Percentiles rank a stretch among this genome's conserved stretches.
Evolutionary conservation across 1,284 basidiomycete species (phyloP).

Genomic region (Pholiota adiposa): DNA sequence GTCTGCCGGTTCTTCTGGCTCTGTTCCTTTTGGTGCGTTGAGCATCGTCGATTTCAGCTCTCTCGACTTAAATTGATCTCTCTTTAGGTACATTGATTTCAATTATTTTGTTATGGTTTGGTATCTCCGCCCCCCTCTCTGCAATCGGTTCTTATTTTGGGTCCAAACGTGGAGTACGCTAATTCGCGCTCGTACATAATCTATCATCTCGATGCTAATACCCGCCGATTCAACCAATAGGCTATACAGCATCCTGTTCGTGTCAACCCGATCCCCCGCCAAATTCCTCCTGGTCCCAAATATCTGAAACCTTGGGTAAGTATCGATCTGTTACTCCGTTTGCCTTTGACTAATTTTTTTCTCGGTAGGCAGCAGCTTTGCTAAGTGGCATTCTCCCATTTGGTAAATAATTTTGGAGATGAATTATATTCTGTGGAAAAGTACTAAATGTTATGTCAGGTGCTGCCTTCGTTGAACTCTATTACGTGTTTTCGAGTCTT

Average conservation of each 20-base stretch:
- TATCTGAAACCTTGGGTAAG: slow-evolving; percentile 81
- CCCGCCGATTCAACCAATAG: slow-evolving; percentile 39
- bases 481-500: slow-evolving; percentile 91
- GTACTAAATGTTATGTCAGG: slow-evolving; percentile 44
- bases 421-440: background rate
- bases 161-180: slow-evolving; percentile 82
- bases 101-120: slow-evolving; percentile 93
- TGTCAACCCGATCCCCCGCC: slow-evolving; percentile 91
- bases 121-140: slow-evolving; percentile 89
- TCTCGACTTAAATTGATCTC: background rate
- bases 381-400: slow-evolving; percentile 94
- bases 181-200: background rate
- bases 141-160: slow-evolving; percentile 80
- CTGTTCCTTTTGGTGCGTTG: slow-evolving; percentile 86
- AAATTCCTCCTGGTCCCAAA: slow-evolving; percentile 86
- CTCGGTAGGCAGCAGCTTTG: slow-evolving; percentile 67
- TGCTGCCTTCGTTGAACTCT: slow-evolving; percentile 95
- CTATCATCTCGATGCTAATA: slow-evolving; percentile 6
- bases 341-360: slow-evolving; percentile 1
- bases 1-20: slow-evolving; percentile 87
- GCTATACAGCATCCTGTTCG: slow-evolving; percentile 80
- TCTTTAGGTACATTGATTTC: slow-evolving; percentile 83
- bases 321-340: slow-evolving; percentile 20
- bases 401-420: slow-evolving; percentile 47
- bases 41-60: background rate